Evolutionary conservation across 2,329 filamentous ascomycete genomes (phyloP).

Genomic region (Chaetomium globosum): DNA sequence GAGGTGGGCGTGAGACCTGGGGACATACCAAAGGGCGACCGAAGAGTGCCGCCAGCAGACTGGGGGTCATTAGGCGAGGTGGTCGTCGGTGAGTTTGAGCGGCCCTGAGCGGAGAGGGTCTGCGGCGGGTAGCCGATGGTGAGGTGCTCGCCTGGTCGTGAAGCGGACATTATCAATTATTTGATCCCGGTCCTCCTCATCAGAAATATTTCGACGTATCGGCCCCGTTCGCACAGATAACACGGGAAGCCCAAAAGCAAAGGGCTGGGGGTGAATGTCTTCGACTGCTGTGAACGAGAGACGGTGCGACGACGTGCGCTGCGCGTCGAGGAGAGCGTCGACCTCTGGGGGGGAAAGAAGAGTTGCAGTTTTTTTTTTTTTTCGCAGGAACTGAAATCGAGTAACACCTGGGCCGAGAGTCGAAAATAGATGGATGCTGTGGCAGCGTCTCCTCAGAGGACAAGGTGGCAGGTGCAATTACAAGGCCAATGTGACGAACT

Average conservation of each 20-base stretch:
- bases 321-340: slow-evolving; percentile 29
- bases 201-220: slow-evolving; percentile 35
- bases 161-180: slow-evolving; percentile 93
- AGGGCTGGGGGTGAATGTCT: slow-evolving; percentile 14
- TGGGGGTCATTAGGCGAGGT: slow-evolving; percentile 79
- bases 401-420: slow-evolving; percentile 18
- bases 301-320: slow-evolving; percentile 32
- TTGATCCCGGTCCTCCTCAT: slow-evolving; percentile 56
- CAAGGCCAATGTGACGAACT: slow-evolving; percentile 27
- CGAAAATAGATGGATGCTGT: slow-evolving; percentile 29
- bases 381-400: slow-evolving; percentile 29
- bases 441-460: slow-evolving; percentile 19
- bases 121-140: slow-evolving; percentile 79
- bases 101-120: slow-evolving; percentile 65
- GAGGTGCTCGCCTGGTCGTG: slow-evolving; percentile 78
- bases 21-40: slow-evolving; percentile 73
- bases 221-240: slow-evolving; percentile 27
- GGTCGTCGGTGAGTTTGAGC: slow-evolving; percentile 78
- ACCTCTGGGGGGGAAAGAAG: slow-evolving; percentile 18
- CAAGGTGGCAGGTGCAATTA: slow-evolving; percentile 32
- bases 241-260: slow-evolving; percentile 23
- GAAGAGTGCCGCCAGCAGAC: slow-evolving; percentile 59
- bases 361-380: slow-evolving; percentile 34
- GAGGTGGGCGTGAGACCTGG: slow-evolving; percentile 61
- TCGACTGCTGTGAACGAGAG: slow-evolving; percentile 11